phyloP scores from a whole-genome alignment of 345 rosid species.

The Erysimum cheiranthoides region DNA sequence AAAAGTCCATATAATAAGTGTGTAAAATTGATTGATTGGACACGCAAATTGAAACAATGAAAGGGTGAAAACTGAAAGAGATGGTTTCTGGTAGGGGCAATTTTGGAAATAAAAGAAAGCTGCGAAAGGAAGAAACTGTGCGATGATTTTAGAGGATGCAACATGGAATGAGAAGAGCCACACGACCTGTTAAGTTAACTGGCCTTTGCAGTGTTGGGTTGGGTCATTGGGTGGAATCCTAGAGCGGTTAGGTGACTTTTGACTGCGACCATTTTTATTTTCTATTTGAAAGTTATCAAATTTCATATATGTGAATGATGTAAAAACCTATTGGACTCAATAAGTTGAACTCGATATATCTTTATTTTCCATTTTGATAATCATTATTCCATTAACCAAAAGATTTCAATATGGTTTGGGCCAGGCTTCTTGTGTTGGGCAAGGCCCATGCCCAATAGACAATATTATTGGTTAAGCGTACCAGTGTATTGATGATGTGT shows the following conservation, averaged over 20 bases:
- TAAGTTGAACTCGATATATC: too few relatives aligned
- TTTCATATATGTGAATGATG: background rate
- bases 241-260: slow-evolving; percentile 31
- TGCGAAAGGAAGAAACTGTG: slow-evolving; percentile 1
- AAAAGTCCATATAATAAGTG: slow-evolving; percentile 11
- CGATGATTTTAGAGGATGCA: slow-evolving; percentile 31
- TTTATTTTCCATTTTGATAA: too few relatives aligned
- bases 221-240: slow-evolving; percentile 34
- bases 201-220: slow-evolving; percentile 34
- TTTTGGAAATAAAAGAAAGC: slow-evolving; percentile 20
- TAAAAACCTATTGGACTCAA: background rate
- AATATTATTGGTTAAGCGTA: too few relatives aligned
- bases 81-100: too few relatives aligned
- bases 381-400: too few relatives aligned
- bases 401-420: too few relatives aligned
- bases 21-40: slow-evolving; percentile 23
- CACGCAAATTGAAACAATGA: background rate
- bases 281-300: background rate
- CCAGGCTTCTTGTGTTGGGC: too few relatives aligned
- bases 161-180: slow-evolving; percentile 36
- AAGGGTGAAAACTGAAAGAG: too few relatives aligned
- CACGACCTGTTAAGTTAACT: slow-evolving; percentile 30
- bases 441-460: too few relatives aligned
- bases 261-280: slow-evolving; percentile 17
- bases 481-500: too few relatives aligned